Base-by-base conservation (phyloP, 768 basidiomycete genomes). In the Wakefieldia striispora region DNA sequence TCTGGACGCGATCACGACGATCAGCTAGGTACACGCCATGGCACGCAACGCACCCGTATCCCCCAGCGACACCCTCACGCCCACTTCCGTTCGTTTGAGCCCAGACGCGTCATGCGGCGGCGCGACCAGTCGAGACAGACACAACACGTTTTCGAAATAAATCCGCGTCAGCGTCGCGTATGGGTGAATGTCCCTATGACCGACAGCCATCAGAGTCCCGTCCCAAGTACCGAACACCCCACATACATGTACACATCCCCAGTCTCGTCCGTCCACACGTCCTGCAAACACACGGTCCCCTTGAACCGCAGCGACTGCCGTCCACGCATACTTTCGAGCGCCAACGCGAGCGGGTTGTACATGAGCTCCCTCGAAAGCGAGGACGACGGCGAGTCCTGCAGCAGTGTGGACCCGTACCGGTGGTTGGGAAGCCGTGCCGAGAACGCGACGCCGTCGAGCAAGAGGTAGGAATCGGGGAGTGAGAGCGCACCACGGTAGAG, bases 281-380 rank as follows among this genome's bases (percentile, higher is more conserved):
- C 79, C 33, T 71, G 62, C 34, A 88, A 64, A 24, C 70, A 72
- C 16, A 79, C 74, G 0, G 74, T 72, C 3, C 81, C 84, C 42
- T 81, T 70, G 50, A 86, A 76, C 31, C 79, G 74, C 17, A 91
- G 67, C 21, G 78, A 77, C 1, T 83, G 84, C 17, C 86, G 68
- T 16, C 86, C 84, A 34, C 87, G 86, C 86, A 91, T 88, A 65
- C 82, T 87, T 67, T 90, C 88, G 43, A 91, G 63, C 0, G 86
- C 82, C 19, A 90, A 66, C 4, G 88, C 84, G 12, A 90, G 71
- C 0, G 83, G 82, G 54, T 85, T 88, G 53, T 84, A 72, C 19
- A 90, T 73, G 13, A 91, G 69, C 16, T 73, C 72, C 10, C 53
- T 39, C 1, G 57, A 26, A n/a, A 41, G 43, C 16, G 50, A 40